Evolutionary conservation across 129 eudicot species (phyloP).

Genomic region (Escallonia herrerae): DNA sequence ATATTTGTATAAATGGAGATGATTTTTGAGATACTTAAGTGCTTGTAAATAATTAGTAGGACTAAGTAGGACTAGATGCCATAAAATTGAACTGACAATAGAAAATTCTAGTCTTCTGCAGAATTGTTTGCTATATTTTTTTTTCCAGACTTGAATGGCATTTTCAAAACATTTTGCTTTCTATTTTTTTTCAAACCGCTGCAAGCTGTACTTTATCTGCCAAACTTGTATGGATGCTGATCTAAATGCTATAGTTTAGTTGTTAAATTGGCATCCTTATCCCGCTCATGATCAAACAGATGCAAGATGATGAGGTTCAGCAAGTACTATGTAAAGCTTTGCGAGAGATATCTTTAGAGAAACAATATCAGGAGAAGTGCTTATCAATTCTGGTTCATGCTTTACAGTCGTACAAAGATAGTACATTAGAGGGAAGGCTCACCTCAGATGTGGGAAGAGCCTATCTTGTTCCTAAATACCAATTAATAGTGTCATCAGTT

Average conservation of each 20-base stretch:
- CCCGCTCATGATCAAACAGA: slow-evolving; percentile 32
- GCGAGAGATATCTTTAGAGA: slow-evolving; percentile 65
- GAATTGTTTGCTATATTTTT: background rate
- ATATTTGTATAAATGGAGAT: too few relatives aligned
- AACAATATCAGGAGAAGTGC: slow-evolving; percentile 76
- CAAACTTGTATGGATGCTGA: background rate
- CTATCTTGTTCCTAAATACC: slow-evolving; percentile 61
- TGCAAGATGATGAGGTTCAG: slow-evolving; percentile 52
- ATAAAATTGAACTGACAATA: too few relatives aligned
- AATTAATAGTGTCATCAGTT: slow-evolving; percentile 62
- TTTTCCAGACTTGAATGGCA: background rate
- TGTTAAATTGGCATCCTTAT: background rate
- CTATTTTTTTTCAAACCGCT: too few relatives aligned
- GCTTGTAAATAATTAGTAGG: too few relatives aligned
- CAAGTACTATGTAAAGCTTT: slow-evolving; percentile 59
- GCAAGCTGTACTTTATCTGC: too few relatives aligned
- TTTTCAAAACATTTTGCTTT: background rate
- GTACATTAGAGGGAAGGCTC: slow-evolving; percentile 23
- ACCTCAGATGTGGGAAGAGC: slow-evolving; percentile 29
- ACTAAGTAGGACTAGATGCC: too few relatives aligned
- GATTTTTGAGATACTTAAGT: too few relatives aligned
- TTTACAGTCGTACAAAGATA: slow-evolving; percentile 41
- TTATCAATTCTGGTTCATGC: slow-evolving; percentile 52
- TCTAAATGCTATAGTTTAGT: background rate
- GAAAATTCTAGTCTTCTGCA: too few relatives aligned